phyloP scores from a whole-genome alignment of 2,329 filamentous ascomycete genomes.

The Geoglossum cookeanum region DNA sequence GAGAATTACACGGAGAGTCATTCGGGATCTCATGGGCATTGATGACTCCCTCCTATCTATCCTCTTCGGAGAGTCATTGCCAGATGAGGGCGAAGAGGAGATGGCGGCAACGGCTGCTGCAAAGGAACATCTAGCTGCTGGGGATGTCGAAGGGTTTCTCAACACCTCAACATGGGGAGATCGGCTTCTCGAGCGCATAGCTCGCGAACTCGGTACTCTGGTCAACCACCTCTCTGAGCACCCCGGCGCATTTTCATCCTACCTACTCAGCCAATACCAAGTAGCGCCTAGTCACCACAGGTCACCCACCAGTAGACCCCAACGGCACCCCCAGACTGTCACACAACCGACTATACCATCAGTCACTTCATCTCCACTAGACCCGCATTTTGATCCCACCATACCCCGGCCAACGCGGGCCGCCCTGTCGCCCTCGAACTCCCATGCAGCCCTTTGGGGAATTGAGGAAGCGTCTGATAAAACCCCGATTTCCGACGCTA shows the following conservation, averaged over 20 bases:
- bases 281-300: conserved; percentile 55
- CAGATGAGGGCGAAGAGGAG: conserved; percentile 20
- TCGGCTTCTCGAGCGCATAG: conserved; percentile 63
- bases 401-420: conserved; percentile 17
- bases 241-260: conserved; percentile 75
- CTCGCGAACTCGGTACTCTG: conserved; percentile 66
- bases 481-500: conserved; percentile 6
- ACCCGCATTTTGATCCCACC: conserved; percentile 11
- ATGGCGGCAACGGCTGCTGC: conserved; percentile 8
- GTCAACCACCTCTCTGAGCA: conserved; percentile 72
- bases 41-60: conserved; percentile 71
- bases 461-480: conserved; percentile 37
- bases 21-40: conserved; percentile 77
- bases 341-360: conserved; percentile 27
- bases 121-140: conserved; percentile 10
- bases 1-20: conserved; percentile 65
- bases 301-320: conserved; percentile 27
- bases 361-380: background rate
- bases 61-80: conserved; percentile 66
- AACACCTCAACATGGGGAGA: conserved; percentile 44
- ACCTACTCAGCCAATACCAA: conserved; percentile 40
- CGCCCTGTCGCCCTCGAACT: conserved; percentile 16
- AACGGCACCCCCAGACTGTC: background rate
- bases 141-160: conserved; percentile 1
- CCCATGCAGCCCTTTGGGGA: conserved; percentile 43